Evolutionary conservation across 2,329 filamentous ascomycete species (phyloP).

Genomic region (Botrytis sinoallii): DNA sequence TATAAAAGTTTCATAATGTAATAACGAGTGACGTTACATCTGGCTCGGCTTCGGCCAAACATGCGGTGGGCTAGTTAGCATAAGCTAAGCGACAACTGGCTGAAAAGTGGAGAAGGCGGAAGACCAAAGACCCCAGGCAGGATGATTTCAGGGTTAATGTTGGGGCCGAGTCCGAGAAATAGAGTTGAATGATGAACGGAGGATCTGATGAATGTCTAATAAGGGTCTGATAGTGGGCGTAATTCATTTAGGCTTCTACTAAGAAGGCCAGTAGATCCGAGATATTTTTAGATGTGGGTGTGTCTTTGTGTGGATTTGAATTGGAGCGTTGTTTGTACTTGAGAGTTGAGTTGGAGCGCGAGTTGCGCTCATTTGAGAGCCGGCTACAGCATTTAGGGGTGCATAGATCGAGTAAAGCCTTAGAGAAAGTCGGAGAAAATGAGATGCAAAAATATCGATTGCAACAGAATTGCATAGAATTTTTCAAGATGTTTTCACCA

Average conservation of each 20-base stretch:
- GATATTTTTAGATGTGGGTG: not conserved
- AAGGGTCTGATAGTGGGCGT: not conserved
- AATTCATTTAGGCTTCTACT: not conserved
- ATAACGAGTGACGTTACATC: not conserved
- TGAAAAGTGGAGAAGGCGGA: not conserved
- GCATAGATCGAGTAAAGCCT: not conserved
- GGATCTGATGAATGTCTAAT: not conserved
- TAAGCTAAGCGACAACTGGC: not conserved
- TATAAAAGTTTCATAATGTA: not conserved
- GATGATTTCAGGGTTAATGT: not conserved
- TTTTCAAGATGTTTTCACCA: not conserved
- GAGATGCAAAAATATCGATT: not conserved
- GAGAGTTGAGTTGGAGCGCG: not conserved
- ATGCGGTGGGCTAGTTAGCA: not conserved
- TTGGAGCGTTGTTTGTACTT: not conserved
- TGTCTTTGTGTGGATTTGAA: not conserved
- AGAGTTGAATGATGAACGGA: not conserved
- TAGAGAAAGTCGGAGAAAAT: not conserved
- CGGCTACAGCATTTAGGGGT: not conserved
- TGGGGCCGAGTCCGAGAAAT: not conserved
- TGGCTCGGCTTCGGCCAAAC: not conserved
- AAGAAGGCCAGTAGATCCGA: not conserved
- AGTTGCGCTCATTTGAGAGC: not conserved
- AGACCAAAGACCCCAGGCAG: not conserved
- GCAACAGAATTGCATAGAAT: not conserved